These are phyloP conservation scores for Leishmania guyanensis DNA, from an alignment of 208 protist genomes.

Conservation along the genomic window DNA sequence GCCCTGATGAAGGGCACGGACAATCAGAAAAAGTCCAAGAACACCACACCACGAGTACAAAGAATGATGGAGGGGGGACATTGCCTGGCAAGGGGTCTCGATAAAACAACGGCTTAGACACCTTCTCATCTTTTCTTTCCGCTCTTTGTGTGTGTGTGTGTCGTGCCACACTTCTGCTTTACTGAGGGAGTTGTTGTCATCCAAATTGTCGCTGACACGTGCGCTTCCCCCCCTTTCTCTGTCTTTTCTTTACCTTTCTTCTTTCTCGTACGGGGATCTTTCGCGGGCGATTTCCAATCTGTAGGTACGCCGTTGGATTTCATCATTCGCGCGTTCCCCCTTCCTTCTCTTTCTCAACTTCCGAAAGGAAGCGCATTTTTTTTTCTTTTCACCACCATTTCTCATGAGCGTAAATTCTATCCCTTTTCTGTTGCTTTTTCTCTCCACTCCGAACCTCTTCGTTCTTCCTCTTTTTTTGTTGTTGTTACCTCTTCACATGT, in stretches of 20 bases:
- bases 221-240: not conserved
- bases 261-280: not conserved
- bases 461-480: too few species aligned
- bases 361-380: not conserved
- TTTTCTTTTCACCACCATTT: not conserved
- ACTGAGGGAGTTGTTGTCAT: not conserved
- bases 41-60: not conserved
- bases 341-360: not conserved
- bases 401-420: not conserved
- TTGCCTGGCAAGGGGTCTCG: not conserved
- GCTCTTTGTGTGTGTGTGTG: not conserved
- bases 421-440: too few species aligned
- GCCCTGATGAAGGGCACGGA: not conserved
- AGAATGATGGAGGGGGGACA: not conserved
- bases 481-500: not conserved
- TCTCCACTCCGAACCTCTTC: not conserved
- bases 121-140: not conserved
- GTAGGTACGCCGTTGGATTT: not conserved
- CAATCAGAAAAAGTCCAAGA: not conserved
- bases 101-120: not conserved
- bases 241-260: not conserved
- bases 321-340: not conserved
- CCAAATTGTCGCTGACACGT: not conserved
- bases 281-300: not conserved
- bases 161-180: not conserved